Base-by-base conservation (phyloP, 1,284 basidiomycete species). In the Tilletia setariae region DNA sequence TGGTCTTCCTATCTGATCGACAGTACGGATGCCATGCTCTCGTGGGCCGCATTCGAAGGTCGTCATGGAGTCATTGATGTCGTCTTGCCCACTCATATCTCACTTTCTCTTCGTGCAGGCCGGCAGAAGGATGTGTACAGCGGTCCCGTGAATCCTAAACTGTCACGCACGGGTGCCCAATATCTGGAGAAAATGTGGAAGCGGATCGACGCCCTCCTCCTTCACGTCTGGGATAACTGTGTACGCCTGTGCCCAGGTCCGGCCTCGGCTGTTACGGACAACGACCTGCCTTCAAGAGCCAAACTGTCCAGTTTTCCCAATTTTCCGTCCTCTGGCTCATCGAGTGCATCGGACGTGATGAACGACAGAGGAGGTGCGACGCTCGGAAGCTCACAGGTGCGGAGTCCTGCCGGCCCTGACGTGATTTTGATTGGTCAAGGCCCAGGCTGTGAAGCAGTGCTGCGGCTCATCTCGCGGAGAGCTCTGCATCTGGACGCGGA, bases 401-500 rank as follows among this genome's bases (percentile, higher is more conserved):
- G 11, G 46, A 35, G 43, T 21, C 30, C 64, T 28, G 42, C 8
- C 19, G 49, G 43, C 2, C 40, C 23, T 1, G 40, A 66, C 15
- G 40, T 66, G 9, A 49, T 66, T 19, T 32, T 66, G 7, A 53
- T 66, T 16, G 65, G 65, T 28, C 65, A 66, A 56, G 65, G 65
- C 8, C 43, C 40, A 19, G 65, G 65, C 11, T 66, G 65, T 35
- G 65, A 47, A 23, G 40, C 59, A 2, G 40, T 66, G 4, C n/a
- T 66, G 47, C 40, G 40, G 1, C 23, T 66, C 13, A 30, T 66
- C 16, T 15, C 43, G 23, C 28, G 46, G 8, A 59, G 65, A 23
- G 59, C 30, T 2, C 25, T 65, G 16, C 30, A 42, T 21, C 32
- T 35, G 4, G 47, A 23, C 30, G 30, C 28, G 19, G 51, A 65